Evolutionary conservation across 176 grass and related monocot genomes (phyloP).

Genomic region (Triticum timopheevii): DNA sequence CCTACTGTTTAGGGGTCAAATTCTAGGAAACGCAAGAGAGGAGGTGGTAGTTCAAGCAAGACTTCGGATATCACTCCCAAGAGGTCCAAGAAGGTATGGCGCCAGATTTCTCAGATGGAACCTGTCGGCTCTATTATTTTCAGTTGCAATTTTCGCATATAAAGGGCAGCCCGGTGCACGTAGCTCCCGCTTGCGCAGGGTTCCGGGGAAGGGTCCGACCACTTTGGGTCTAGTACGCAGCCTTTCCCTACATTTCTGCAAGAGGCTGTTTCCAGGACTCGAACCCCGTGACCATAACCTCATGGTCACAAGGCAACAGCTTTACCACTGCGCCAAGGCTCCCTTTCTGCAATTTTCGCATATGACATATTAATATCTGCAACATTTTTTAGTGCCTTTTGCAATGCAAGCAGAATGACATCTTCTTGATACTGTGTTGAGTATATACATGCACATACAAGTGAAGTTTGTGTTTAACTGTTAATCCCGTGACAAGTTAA

Average conservation of each 20-base stretch:
- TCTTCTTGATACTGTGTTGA: conserved; percentile 13
- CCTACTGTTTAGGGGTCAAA: conserved; percentile 51
- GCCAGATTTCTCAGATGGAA: conserved; percentile 2
- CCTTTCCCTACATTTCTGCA: too few species aligned
- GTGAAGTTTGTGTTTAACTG: conserved; percentile 34
- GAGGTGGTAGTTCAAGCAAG: conserved; percentile 49
- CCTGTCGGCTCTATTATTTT: conserved; percentile 9
- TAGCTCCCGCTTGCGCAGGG: too few species aligned
- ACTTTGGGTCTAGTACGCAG: too few species aligned
- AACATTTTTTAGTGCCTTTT: neutral
- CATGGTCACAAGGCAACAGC: too few species aligned
- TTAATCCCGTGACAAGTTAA: conserved; percentile 5
- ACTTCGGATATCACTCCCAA: conserved; percentile 41
- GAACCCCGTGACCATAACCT: too few species aligned
- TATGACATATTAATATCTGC: neutral
- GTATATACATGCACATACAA: neutral
- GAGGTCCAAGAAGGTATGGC: conserved; percentile 67
- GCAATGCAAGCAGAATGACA: neutral
- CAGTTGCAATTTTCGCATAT: neutral
- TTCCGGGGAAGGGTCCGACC: too few species aligned
- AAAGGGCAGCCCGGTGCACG: too few species aligned
- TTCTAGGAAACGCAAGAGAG: conserved; percentile 82
- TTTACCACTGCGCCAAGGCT: too few species aligned
- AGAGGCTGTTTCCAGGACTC: too few species aligned
- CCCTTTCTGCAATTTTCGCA: neutral